Evolutionary conservation across 2,329 filamentous ascomycete species (phyloP), one percentile per base, ranked within the genome.

Genomic region (Aaosphaeria arxii): DNA sequence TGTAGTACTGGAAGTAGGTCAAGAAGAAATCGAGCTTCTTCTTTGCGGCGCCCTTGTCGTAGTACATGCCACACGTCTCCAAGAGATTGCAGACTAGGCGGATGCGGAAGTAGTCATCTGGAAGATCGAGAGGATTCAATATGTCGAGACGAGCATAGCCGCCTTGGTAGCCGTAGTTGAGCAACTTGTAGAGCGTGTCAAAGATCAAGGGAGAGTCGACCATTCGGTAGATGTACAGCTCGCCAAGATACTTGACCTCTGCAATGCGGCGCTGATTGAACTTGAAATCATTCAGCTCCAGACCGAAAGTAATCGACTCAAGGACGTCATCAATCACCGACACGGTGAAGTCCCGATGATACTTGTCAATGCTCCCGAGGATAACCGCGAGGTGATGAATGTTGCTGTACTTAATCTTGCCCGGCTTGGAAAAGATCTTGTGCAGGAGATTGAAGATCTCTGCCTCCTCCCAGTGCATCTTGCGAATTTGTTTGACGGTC

Each of bases 1-100:
- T 87, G 71, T 99, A 99, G 70, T 96, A 97, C 77, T 95, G 91
- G 61, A 99, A 90, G 72, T 97, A 97, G 0, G 88, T 92, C 51
- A 99, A 77, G 71, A 97, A 99, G 70, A 96, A 97, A 64, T 99
- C 94, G 7, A 99, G 81, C 73, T 97, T 99, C 77, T 97, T 97
- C 70, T 91, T 95, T 1, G 91, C 89, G 40, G 87, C 85, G 6
- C 95, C 94, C 60, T 92, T 87, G 69, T 94, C 94, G 62, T 96
- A 99, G 74, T 92, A 99, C 70, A 95, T 87, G 46, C 95, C 94
- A 57, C 92, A 97, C 1, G 91, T 96, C 71, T 99, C 95, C 4
- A 99, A 80, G 43, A 99, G 78, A 11, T 87, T 95, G 55, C 91
- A 88, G 30, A 95, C 86, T 33, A 99, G 78, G 7, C 94, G 89